Evolutionary conservation across 371 early-diverging fungal species (phyloP).

Genomic region (Rhizomucor miehei): DNA sequence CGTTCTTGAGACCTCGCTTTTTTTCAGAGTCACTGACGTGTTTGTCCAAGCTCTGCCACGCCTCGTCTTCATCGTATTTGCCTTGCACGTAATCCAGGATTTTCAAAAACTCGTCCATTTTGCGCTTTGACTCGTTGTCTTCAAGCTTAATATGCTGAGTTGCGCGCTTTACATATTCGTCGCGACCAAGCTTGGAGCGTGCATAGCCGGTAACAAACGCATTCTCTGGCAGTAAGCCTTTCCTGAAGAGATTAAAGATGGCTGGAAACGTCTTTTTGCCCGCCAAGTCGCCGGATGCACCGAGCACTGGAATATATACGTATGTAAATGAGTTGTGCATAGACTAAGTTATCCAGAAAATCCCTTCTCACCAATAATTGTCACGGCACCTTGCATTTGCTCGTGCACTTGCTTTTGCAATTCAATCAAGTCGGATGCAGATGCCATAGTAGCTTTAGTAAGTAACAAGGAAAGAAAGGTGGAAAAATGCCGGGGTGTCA

Average conservation of each 20-base stretch:
- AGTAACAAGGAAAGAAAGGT: slow-evolving; percentile 1
- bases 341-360: neutral
- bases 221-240: slow-evolving; percentile 73
- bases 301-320: slow-evolving; percentile 59
- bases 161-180: slow-evolving; percentile 77
- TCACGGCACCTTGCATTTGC: slow-evolving; percentile 17
- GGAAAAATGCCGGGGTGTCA: neutral
- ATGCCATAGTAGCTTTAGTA: neutral
- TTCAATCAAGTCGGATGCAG: slow-evolving; percentile 3
- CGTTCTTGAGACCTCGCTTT: slow-evolving; percentile 27
- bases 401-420: slow-evolving; percentile 10
- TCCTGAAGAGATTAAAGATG: slow-evolving; percentile 81
- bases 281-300: slow-evolving; percentile 95
- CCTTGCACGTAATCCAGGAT: slow-evolving; percentile 62
- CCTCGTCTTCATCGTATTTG: slow-evolving; percentile 81
- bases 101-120: slow-evolving; percentile 77
- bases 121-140: slow-evolving; percentile 20
- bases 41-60: slow-evolving; percentile 64
- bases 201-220: slow-evolving; percentile 94
- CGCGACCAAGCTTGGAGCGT: slow-evolving; percentile 75
- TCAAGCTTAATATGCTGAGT: slow-evolving; percentile 65
- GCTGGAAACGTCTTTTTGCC: slow-evolving; percentile 99
- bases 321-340: slow-evolving; percentile 2
- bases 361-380: slow-evolving; percentile 16
- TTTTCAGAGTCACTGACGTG: slow-evolving; percentile 56